Percentiles rank a stretch among this genome's conserved stretches.
phyloP scores from a whole-genome alignment of 2,329 filamentous ascomycete genomes.

The Diplodia sapinea region DNA sequence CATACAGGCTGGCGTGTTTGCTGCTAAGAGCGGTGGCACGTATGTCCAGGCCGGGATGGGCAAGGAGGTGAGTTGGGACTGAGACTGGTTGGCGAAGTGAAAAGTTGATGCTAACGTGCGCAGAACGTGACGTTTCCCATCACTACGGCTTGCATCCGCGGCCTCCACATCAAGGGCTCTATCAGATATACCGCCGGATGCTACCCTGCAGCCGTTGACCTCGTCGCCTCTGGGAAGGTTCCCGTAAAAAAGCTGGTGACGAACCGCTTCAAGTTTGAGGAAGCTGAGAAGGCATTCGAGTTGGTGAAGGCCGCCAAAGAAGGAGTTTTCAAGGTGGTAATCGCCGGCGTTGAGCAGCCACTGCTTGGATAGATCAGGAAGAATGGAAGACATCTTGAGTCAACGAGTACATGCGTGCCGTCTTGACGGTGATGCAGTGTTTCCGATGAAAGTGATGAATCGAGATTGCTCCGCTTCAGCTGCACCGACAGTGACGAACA shows the following conservation, averaged over 20 bases:
- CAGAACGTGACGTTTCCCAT: slow-evolving; percentile 59
- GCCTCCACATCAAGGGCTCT: slow-evolving; percentile 56
- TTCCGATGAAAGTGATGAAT: slow-evolving; percentile 1
- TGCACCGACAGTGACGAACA: background rate
- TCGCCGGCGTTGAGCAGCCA: slow-evolving; percentile 47
- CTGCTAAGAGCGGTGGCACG: slow-evolving; percentile 34
- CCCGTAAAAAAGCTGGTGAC: slow-evolving; percentile 50
- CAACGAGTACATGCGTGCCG: background rate
- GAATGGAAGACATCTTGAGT: background rate
- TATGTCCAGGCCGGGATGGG: slow-evolving; percentile 40
- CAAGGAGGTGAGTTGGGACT: slow-evolving; percentile 32
- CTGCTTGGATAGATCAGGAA: background rate
- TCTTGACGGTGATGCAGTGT: background rate
- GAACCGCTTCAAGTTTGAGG: slow-evolving; percentile 52
- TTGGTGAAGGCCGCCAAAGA: slow-evolving; percentile 48
- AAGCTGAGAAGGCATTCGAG: slow-evolving; percentile 57
- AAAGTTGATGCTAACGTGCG: background rate
- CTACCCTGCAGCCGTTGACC: slow-evolving; percentile 57
- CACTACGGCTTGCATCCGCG: slow-evolving; percentile 56
- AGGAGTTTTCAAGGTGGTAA: slow-evolving; percentile 54
- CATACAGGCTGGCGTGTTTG: slow-evolving; percentile 36
- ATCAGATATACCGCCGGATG: slow-evolving; percentile 60
- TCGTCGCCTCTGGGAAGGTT: slow-evolving; percentile 58
- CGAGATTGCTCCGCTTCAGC: background rate
- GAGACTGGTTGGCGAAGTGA: too few species aligned